Conservation (phyloP, 176 grass and related monocot species). For the Aegilops longissima region DNA sequence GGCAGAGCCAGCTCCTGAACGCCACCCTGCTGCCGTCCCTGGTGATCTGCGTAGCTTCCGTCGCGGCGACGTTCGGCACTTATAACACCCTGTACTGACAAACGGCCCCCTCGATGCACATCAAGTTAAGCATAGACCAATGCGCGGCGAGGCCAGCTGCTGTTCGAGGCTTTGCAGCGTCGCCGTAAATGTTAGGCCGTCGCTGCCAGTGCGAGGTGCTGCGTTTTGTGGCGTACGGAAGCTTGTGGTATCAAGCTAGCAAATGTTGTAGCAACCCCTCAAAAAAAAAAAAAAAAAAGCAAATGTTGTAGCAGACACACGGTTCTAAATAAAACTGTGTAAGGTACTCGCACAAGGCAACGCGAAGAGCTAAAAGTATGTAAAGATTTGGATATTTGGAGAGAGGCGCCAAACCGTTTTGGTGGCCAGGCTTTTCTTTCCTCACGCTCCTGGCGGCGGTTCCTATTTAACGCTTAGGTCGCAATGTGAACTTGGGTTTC, state of each 20-base stretch:
- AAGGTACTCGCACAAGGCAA: neutral
- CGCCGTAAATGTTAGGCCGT: constrained; percentile 29
- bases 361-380: too few relatives aligned
- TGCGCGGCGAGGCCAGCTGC: neutral
- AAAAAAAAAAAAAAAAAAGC: neutral
- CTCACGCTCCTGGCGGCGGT: too few relatives aligned
- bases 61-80: constrained; percentile 52
- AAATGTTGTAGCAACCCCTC: neutral
- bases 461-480: too few relatives aligned
- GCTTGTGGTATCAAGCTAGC: neutral
- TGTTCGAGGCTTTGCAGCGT: constrained; percentile 2
- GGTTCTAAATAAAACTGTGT: neutral
- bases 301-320: neutral
- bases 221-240: neutral
- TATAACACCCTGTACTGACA: constrained; percentile 65
- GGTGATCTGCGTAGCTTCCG: constrained; percentile 51
- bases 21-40: constrained; percentile 61
- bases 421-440: too few relatives aligned
- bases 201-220: constrained; percentile 11
- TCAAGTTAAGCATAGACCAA: neutral
- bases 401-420: too few relatives aligned
- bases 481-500: too few relatives aligned
- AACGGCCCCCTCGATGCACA: neutral
- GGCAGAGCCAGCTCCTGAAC: constrained; percentile 56
- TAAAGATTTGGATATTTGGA: too few relatives aligned